phyloP scores from a whole-genome alignment of 768 basidiomycete genomes.

The Tulasnella sp. region DNA sequence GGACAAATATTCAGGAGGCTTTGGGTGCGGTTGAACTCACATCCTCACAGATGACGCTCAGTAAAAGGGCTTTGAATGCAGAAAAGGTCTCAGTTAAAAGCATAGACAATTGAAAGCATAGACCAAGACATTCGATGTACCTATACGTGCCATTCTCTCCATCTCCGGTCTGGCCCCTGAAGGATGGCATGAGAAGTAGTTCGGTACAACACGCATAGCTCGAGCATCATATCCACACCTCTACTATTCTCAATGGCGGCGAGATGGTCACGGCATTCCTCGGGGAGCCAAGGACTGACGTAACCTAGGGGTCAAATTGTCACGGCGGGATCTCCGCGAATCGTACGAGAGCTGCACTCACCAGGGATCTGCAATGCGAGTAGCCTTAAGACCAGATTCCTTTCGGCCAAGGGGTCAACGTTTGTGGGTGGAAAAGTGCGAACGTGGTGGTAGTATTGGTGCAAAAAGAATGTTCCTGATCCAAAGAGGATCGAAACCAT shows the following conservation, averaged over 20 bases:
- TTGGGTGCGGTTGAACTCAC: neutral
- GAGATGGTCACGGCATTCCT: neutral
- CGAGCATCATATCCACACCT: neutral
- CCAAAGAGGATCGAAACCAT: neutral
- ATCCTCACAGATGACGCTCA: neutral
- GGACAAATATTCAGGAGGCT: neutral
- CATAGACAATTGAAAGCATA: too few species aligned
- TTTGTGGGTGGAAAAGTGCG: neutral
- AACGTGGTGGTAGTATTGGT: neutral
- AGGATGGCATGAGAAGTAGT: neutral
- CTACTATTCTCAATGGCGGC: neutral
- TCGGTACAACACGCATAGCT: neutral
- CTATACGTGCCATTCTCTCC: neutral
- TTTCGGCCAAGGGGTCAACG: neutral
- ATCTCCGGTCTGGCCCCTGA: neutral
- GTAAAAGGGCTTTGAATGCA: neutral
- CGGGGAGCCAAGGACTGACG: neutral
- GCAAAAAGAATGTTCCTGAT: neutral
- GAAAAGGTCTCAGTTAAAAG: neutral
- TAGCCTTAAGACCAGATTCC: neutral
- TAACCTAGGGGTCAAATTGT: neutral
- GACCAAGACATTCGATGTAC: neutral
- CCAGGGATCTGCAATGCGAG: neutral
- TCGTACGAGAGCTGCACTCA: neutral
- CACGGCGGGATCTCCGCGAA: neutral